A percentile compares a stretch with the other conserved stretches of the same genome.
These are phyloP conservation scores for Cladosporium sp. DNA, from an alignment of 2,329 filamentous ascomycete species.

Conservation along the genomic window DNA sequence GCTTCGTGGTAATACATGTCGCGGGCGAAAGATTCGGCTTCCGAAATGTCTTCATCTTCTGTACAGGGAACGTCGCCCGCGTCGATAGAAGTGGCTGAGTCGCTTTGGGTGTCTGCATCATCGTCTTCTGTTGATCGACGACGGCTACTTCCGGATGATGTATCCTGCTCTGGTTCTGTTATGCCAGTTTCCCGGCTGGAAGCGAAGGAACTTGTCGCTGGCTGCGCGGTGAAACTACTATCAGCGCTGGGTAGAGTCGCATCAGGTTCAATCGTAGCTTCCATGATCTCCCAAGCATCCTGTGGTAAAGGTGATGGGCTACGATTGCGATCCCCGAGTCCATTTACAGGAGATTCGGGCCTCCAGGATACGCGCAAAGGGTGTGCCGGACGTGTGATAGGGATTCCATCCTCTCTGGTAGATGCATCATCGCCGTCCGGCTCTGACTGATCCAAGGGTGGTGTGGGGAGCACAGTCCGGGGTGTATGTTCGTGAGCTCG, in stretches of 20 bases:
- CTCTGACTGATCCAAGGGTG: constrained; percentile 13
- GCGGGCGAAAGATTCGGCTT: constrained; percentile 25
- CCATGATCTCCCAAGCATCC: constrained; percentile 73
- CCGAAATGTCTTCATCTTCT: constrained; percentile 24
- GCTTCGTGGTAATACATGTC: constrained; percentile 28
- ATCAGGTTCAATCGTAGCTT: constrained; percentile 77
- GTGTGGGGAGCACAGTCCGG: constrained; percentile 2
- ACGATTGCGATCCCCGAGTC: constrained; percentile 77
- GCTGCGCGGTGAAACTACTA: constrained; percentile 74
- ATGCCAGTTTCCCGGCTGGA: constrained; percentile 29
- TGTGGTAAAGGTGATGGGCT: constrained; percentile 63
- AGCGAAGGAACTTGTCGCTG: constrained; percentile 48
- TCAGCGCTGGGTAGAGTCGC: constrained; percentile 73
- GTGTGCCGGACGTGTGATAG: constrained; percentile 20
- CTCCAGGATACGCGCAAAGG: constrained; percentile 24
- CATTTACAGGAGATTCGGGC: constrained; percentile 51
- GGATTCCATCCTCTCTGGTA: constrained; percentile 13
- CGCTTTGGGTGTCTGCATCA: constrained; percentile 52
- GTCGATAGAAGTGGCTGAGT: constrained; percentile 49
- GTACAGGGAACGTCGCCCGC: constrained; percentile 39
- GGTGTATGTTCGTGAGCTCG: background rate
- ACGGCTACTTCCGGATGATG: constrained; percentile 32
- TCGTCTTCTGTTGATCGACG: constrained; percentile 33
- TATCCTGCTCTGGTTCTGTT: constrained; percentile 22
- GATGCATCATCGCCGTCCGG: constrained; percentile 20